phyloP scores from a whole-genome alignment of 164 flowering plant genomes.

The Brasenia schreberi region DNA sequence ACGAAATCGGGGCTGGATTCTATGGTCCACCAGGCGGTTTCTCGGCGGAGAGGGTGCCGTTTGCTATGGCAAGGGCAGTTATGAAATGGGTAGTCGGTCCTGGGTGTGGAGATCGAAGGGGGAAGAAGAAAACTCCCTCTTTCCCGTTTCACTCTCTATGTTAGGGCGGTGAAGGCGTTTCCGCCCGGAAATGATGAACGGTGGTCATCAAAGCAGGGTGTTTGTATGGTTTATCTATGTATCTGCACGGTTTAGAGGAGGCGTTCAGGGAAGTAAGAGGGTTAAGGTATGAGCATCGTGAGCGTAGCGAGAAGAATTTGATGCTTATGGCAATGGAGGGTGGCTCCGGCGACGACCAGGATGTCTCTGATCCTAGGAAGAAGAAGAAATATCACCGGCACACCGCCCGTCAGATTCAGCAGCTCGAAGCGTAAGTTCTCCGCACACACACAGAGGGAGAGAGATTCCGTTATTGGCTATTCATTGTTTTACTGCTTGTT shows the following conservation, averaged over 20 bases:
- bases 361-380: constrained; percentile 34
- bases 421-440: constrained; percentile 54
- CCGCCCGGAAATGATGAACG: no score
- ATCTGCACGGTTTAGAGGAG: neutral
- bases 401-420: constrained; percentile 70
- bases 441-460: neutral
- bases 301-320: neutral
- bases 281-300: neutral
- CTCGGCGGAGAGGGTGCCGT: neutral
- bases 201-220: neutral
- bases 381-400: constrained; percentile 81
- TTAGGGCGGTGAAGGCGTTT: no score
- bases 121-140: neutral
- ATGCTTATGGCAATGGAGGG: constrained; percentile 6
- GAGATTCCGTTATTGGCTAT: neutral
- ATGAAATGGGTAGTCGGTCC: neutral
- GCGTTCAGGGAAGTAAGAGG: neutral
- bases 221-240: neutral
- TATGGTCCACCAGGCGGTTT: neutral
- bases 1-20: neutral
- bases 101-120: neutral
- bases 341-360: constrained; percentile 42
- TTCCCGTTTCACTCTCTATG: neutral
- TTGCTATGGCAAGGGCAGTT: neutral
- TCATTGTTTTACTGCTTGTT: neutral